Percentiles rank a stretch among this genome's conserved stretches.
These are phyloP conservation scores for Mycena floridula DNA, from an alignment of 768 basidiomycete genomes.

Conservation along the genomic window DNA sequence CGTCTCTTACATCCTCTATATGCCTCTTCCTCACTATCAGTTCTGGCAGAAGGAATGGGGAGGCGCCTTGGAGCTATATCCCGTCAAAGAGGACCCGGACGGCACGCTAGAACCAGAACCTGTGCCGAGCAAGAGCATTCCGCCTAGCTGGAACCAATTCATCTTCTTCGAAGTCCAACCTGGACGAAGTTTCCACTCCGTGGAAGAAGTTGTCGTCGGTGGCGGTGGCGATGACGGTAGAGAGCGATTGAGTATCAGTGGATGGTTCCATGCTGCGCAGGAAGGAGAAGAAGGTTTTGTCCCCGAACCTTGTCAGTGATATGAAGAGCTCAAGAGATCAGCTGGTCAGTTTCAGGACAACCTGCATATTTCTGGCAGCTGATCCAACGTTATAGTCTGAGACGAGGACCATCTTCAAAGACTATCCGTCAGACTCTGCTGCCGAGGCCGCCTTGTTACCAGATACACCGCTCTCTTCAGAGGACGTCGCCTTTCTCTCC, in stretches of 20 bases:
- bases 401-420: conserved; percentile 52
- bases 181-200: conserved; percentile 91
- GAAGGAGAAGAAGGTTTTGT: conserved; percentile 87
- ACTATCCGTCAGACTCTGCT: conserved; percentile 39
- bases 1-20: conserved; percentile 95
- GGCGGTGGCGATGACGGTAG: conserved; percentile 60
- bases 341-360: conserved; percentile 55
- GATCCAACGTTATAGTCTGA: conserved; percentile 42
- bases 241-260: conserved; percentile 82
- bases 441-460: conserved; percentile 42
- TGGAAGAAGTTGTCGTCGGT: conserved; percentile 91
- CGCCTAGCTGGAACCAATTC: conserved; percentile 87
- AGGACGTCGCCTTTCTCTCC: conserved; percentile 66
- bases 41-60: conserved; percentile 89
- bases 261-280: conserved; percentile 95
- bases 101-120: conserved; percentile 65
- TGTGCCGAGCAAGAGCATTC: conserved; percentile 59
- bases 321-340: conserved; percentile 86
- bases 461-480: conserved; percentile 46
- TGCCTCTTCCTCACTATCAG: conserved; percentile 70
- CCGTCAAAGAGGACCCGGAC: conserved; percentile 51
- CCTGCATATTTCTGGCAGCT: no score
- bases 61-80: conserved; percentile 91
- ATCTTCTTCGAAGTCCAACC: conserved; percentile 92
- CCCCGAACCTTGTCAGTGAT: conserved; percentile 36